Percentiles rank a stretch among this genome's conserved stretches.
Conservation (phyloP, 176 grass and related monocot genomes). For the Triticum monococcum region DNA sequence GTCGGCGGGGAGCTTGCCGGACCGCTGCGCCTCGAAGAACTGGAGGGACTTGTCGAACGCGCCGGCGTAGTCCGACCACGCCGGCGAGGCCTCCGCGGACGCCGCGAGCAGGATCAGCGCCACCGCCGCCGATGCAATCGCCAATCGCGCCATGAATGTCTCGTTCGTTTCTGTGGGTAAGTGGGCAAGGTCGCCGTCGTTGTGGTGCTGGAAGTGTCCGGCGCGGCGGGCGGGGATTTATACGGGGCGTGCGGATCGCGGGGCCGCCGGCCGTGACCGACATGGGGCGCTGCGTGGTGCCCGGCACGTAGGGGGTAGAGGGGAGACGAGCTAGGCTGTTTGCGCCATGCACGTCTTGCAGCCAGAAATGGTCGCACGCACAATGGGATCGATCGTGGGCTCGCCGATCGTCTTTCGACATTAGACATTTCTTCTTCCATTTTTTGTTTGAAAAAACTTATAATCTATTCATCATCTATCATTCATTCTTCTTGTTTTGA, state of each 20-base stretch:
- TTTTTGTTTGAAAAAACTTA: no score
- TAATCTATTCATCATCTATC: no score
- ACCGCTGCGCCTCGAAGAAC: conserved; percentile 89
- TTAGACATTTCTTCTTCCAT: no score
- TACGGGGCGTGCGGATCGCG: conserved; percentile 13
- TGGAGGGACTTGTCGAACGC: conserved; percentile 82
- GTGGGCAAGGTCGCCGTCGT: neutral
- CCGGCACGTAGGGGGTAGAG: conserved; percentile 41
- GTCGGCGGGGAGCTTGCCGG: conserved; percentile 77
- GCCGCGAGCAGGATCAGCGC: neutral
- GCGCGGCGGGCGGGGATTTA: conserved; percentile 31
- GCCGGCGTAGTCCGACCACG: conserved; percentile 50
- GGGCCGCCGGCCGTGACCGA: conserved; percentile 27
- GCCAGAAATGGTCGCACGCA: neutral
- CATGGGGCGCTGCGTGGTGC: conserved; percentile 30
- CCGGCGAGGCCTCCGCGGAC: neutral
- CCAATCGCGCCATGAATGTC: conserved; percentile 46
- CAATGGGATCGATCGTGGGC: neutral
- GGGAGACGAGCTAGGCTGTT: conserved; percentile 16
- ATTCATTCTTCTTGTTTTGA: no score
- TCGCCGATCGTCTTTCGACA: neutral
- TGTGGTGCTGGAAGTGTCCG: conserved; percentile 12
- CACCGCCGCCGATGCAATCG: neutral
- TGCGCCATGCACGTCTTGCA: conserved; percentile 57
- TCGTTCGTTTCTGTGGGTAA: neutral